Evolutionary conservation across 208 protist species (phyloP).

Genomic region (Trypanosoma cruzi): DNA sequence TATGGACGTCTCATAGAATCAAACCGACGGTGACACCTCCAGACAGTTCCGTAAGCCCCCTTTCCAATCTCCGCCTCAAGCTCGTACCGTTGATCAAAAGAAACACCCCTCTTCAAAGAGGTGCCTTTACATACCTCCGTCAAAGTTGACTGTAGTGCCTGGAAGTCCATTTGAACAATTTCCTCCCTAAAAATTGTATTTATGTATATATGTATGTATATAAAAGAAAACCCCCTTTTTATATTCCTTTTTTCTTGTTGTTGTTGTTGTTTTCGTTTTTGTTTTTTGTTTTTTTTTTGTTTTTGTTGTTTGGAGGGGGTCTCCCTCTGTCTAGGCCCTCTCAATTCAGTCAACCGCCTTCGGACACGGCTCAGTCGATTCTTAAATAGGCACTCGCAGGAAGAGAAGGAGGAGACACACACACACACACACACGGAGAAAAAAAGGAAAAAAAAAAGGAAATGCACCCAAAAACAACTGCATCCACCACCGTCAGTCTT

Average conservation of each 20-base stretch:
- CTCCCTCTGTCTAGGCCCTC: neutral
- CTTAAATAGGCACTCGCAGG: neutral
- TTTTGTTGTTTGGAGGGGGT: too few relatives aligned
- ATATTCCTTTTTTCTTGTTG: neutral
- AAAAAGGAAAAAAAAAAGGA: constrained; percentile 22
- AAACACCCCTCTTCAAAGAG: constrained; percentile 14
- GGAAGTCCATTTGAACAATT: constrained; percentile 67
- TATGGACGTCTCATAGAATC: constrained; percentile 40
- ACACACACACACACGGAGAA: neutral
- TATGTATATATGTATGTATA: neutral
- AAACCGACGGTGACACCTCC: constrained; percentile 53
- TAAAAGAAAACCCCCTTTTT: neutral
- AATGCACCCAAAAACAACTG: neutral
- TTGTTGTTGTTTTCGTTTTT: too few relatives aligned
- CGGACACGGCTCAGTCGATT: neutral
- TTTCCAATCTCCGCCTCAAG: constrained; percentile 77
- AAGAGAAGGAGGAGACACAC: neutral
- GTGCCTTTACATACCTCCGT: constrained; percentile 19
- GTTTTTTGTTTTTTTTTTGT: too few relatives aligned
- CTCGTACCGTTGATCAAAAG: constrained; percentile 53
- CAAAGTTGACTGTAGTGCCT: constrained; percentile 72
- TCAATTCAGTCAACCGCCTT: neutral
- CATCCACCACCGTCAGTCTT: neutral
- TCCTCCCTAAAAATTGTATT: neutral
- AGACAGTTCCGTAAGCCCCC: constrained; percentile 85